These are phyloP conservation scores for Microbotryum saponariae DNA, from an alignment of 1,284 basidiomycete genomes.

Conservation along the genomic window DNA sequence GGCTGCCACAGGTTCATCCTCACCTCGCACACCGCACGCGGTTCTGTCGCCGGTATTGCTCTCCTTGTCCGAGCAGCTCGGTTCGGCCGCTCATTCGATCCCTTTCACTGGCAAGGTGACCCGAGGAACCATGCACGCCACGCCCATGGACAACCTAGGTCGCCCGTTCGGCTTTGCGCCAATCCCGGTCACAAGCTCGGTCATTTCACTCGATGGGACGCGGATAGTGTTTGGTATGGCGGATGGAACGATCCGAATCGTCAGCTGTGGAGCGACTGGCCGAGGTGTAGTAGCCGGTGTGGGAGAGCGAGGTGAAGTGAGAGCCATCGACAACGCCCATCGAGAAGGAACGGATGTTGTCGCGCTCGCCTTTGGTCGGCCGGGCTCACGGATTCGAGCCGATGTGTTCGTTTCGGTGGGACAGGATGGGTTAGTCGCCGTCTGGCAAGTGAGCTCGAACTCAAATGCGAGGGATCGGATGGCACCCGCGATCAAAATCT, in stretches of 20 bases:
- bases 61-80: slow-evolving; percentile 24
- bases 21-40: slow-evolving; percentile 2
- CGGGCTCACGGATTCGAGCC: slow-evolving; percentile 1
- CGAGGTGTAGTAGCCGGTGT: neutral
- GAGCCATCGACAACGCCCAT: slow-evolving; percentile 6
- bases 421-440: slow-evolving; percentile 20
- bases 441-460: slow-evolving; percentile 20
- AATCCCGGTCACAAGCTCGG: slow-evolving; percentile 14
- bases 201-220: slow-evolving; percentile 21
- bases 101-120: slow-evolving; percentile 34
- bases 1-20: neutral
- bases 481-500: slow-evolving; percentile 12
- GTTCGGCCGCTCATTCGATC: slow-evolving; percentile 26
- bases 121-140: slow-evolving; percentile 23
- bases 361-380: slow-evolving; percentile 9
- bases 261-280: neutral
- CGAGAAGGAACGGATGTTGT: slow-evolving; percentile 9
- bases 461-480: slow-evolving; percentile 3
- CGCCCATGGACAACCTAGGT: slow-evolving; percentile 29
- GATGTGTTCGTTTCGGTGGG: slow-evolving; percentile 23
- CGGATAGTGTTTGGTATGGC: slow-evolving; percentile 32
- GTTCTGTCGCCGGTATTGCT: slow-evolving; percentile 14
- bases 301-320: slow-evolving; percentile 9
- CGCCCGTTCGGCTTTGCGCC: slow-evolving; percentile 13
- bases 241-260: slow-evolving; percentile 27